Evolutionary conservation across 1,284 basidiomycete genomes (phyloP), one percentile per base, ranked within the genome.

Genomic region (Pyrrhoderma noxium): DNA sequence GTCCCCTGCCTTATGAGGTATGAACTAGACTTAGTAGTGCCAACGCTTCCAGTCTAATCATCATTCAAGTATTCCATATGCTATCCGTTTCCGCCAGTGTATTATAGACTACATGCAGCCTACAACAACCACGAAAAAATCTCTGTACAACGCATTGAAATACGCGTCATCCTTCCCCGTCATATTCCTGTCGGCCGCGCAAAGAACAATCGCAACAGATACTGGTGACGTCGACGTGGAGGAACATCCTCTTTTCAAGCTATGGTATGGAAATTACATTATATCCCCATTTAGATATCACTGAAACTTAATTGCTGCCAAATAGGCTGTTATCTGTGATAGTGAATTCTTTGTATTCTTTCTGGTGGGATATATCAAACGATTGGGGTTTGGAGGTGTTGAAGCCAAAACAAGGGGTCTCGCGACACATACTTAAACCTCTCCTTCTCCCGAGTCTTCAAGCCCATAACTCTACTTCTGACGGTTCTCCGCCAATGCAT

Each of bases 361-460:
- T 96, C 67, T 99, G 93, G 90, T 99, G 96, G 96, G 96, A 99
- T 67, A 79, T 99, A 31, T 93, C 90, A 42, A 92, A 97, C 64
- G 96, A 99, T 67, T 99, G 95, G 95, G 96, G 96, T 0, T 74
- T 99, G 43, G 79, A 84, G 40, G 69, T 97, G 23, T 71, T 97
- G 52, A 76, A 76, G 49, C 65, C 67, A 16, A 62, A 63, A 43
- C 58, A 62, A 5, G 57, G 57, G 37, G 53, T 56, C 35, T 53
- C 55, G 44, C 60, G 55, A 53, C 18, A 54, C 38, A 56, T 51
- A 53, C 61, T 58, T 14, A 69, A 70, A 44, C 68, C 69, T 27
- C 65, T 75, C 45, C 58, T 73, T 50, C 69, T 76, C 27, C 70
- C 75, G 36, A 72, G 69, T n/a, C 62, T 76, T 27, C 75, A 76